Percentiles rank a stretch among this genome's conserved stretches.
phyloP scores from a whole-genome alignment of 805 yeast genomes.

The Starmera dryadoides region DNA sequence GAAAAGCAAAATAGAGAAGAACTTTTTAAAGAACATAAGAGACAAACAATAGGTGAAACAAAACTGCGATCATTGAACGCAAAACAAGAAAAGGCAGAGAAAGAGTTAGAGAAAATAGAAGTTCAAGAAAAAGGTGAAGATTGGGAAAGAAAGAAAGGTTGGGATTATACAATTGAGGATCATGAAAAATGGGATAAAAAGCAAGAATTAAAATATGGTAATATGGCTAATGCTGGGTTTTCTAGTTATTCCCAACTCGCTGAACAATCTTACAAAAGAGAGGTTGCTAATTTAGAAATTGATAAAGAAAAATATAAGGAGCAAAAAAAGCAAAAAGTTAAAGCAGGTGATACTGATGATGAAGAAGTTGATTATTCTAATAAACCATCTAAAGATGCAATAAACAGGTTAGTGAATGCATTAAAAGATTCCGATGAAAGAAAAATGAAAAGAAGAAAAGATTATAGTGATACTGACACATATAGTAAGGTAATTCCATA shows the following conservation, averaged over 20 bases:
- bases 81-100: slow-evolving; percentile 28
- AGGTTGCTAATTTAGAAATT: slow-evolving; percentile 29
- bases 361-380: slow-evolving; percentile 19
- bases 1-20: slow-evolving; percentile 28
- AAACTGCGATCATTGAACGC: slow-evolving; percentile 22
- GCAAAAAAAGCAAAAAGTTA: slow-evolving; percentile 23
- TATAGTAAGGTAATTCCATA: slow-evolving; percentile 18
- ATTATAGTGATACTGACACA: slow-evolving; percentile 24
- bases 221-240: slow-evolving; percentile 30
- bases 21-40: slow-evolving; percentile 26
- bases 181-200: slow-evolving; percentile 54
- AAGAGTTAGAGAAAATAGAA: slow-evolving; percentile 26
- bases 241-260: slow-evolving; percentile 51
- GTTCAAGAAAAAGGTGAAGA: slow-evolving; percentile 29
- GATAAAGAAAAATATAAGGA: slow-evolving; percentile 35
- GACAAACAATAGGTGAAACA: slow-evolving; percentile 15
- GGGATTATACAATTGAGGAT: slow-evolving; percentile 59
- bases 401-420: slow-evolving; percentile 25
- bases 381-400: slow-evolving; percentile 29
- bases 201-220: slow-evolving; percentile 21
- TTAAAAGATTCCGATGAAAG: slow-evolving; percentile 14
- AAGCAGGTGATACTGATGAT: slow-evolving; percentile 8
- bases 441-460: slow-evolving; percentile 33
- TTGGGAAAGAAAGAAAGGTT: slow-evolving; percentile 34
- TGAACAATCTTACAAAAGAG: slow-evolving; percentile 50